phyloP scores from a whole-genome alignment of 2,329 filamentous ascomycete species.

The Talaromyces islandicus region DNA sequence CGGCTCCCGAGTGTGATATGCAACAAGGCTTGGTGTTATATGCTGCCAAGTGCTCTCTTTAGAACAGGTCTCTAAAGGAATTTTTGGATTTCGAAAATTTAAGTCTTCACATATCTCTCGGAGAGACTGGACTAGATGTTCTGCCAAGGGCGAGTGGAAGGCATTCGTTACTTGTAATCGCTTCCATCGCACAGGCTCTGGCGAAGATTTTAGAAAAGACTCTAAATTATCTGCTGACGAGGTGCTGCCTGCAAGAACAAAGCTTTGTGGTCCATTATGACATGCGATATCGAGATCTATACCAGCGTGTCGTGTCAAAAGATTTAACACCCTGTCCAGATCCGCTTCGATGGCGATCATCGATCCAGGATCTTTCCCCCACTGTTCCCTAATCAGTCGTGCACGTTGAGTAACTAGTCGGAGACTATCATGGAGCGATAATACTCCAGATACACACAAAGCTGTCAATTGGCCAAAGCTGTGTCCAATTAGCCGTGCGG shows the following conservation, averaged over 20 bases:
- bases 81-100: neutral
- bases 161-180: neutral
- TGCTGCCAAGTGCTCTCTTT: neutral
- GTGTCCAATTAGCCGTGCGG: neutral
- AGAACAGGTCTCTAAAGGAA: neutral
- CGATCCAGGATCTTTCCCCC: neutral
- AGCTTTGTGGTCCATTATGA: neutral
- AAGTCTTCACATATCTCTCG: neutral
- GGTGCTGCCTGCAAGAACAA: neutral
- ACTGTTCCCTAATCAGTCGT: neutral
- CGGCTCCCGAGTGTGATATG: neutral
- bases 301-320: neutral
- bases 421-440: neutral
- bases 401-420: neutral
- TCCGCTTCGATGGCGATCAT: neutral
- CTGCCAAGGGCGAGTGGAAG: neutral
- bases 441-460: neutral
- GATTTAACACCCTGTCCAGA: neutral
- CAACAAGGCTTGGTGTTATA: neutral
- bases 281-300: neutral
- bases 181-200: neutral
- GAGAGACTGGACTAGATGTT: neutral
- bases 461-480: neutral
- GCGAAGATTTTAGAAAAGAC: neutral
- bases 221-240: neutral